phyloP scores from a whole-genome alignment of 148 eudicot genomes.

The Nyssa sinensis region DNA sequence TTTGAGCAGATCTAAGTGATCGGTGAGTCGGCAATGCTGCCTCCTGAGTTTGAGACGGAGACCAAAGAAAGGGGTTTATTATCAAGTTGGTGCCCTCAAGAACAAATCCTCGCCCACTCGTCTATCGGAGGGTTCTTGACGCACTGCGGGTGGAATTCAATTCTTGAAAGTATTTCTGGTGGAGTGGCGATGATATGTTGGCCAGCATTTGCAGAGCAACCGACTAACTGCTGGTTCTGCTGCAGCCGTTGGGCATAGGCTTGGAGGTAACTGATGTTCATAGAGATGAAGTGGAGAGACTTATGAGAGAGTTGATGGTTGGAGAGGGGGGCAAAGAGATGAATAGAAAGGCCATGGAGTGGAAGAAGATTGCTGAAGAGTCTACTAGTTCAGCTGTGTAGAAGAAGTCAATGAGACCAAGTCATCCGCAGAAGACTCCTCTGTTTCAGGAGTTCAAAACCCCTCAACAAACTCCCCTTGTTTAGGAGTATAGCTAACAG shows the following conservation, averaged over 20 bases:
- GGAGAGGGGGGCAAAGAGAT: conserved; percentile 31
- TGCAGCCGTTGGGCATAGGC: conserved; percentile 28
- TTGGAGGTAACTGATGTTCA: conserved; percentile 33
- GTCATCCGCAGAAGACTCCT: too few relatives aligned
- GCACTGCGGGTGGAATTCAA: conserved; percentile 38
- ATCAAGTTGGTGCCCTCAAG: conserved; percentile 34
- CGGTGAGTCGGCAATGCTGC: conserved; percentile 19
- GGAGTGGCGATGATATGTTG: conserved; percentile 37
- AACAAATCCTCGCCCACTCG: conserved; percentile 27
- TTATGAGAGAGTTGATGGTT: conserved; percentile 23
- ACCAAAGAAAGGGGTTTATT: conserved; percentile 25
- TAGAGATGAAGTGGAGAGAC: conserved; percentile 25
- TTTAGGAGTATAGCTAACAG: too few relatives aligned
- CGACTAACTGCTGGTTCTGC: conserved; percentile 34
- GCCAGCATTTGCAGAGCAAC: conserved; percentile 40
- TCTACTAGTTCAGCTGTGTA: conserved; percentile 9
- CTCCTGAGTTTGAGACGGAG: conserved; percentile 21
- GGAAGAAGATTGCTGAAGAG: conserved; percentile 19
- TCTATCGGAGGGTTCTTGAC: conserved; percentile 31
- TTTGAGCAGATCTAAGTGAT: conserved; percentile 29
- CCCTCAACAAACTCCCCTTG: too few relatives aligned
- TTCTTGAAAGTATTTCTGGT: conserved; percentile 20
- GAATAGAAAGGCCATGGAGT: conserved; percentile 27
- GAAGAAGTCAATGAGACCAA: too few relatives aligned
- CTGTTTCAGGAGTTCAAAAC: too few relatives aligned